Evolutionary conservation across 371 early-diverging fungal genomes (phyloP), one percentile per base, ranked within the genome.

Genomic region (Smittium culicis): DNA sequence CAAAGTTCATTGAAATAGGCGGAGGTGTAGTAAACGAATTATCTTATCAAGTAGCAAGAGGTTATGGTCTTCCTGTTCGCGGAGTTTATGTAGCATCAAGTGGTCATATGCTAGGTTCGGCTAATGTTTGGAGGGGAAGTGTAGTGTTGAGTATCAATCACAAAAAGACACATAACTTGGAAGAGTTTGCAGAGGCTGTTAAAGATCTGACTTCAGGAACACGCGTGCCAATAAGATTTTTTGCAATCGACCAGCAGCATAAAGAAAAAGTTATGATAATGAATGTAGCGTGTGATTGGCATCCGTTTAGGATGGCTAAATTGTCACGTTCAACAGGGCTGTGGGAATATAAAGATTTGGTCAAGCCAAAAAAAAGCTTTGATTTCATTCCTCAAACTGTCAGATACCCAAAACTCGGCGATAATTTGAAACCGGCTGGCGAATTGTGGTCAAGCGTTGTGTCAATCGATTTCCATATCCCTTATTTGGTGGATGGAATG

Each of bases 21-120:
- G 96, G 94, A 35, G 80, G 84, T 2, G 93, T 94, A 16, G 88
- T 93, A 27, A 91, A 88, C 74, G 87, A 93, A 1, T 80, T 90
- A 16, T 79, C 79, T 34, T 86, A 85, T 73, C 85, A 86, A 73
- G 73, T 86, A 0, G 87, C 87, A 8, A 73, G 86, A 34, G 76
- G 77, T 59, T 87, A 79, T 70, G 76, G 75, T 31, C 74, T 85
- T 20, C 75, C 83, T 0, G 73, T 72, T 0, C 73, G 81, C 0
- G 95, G 94, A 54, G 88, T 93, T 1, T 93, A 88, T 68, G 88
- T 96, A 1, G 86, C 91, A 20, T 81, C 87, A 17, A 74, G 85
- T 45, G 89, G 88, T 11, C 85, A 85, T 61, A 84, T 85, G 73
- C 68, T 89, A 35, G 84, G 82, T 0, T 81, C 82, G 1, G 88